Evolutionary conservation across 805 yeast genomes (phyloP), one percentile per base, ranked within the genome.

Genomic region (Pichia kluyveri): DNA sequence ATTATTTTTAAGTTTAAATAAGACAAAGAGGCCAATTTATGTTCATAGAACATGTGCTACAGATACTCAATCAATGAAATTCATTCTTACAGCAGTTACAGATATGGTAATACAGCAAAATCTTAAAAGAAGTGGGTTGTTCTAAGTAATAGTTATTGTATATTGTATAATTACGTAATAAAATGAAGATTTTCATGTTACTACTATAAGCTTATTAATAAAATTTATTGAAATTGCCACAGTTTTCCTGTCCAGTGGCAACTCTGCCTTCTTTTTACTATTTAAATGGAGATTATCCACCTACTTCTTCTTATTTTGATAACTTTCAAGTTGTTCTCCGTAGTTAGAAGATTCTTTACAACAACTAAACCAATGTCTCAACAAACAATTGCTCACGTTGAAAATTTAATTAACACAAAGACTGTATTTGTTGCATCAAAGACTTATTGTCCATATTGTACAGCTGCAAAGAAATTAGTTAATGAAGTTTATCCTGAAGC

Each of bases 21-120:
- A 77, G 51, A 63, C 75, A 4, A 74, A 78, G 42, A 78, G 81
- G 53, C 91, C 89, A n/a, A 76, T 93, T 32, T 93, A 93, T 61
- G 84, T 87, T 23, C 96, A 89, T 67, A 71, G 89, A 54, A 93
- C 99, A 1, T 89, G 97, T 68, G 99, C 99, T 0, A 93, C 99
- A 0, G 98, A 93, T 63, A 79, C 95, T 0, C 72, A 78, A 47
- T 78, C 89, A 30, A 93, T 93, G 96, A 76, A 78, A 59, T 91
- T 90, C 60, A 96, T 93, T 17, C 72, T 93, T 48, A 78, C 86
- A 5, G 96, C 98, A 0, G 96, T 89, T 9, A 88, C 97, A 1
- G 98, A 93, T 67, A 74, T 88, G 78, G 78, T 93, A 42, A 77
- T 91, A 31, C 91, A 86, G 61, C 85, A 85, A 58, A 90, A 86